Evolutionary conservation across 192 early-diverging fungal species (phyloP).

Genomic region (Coemansia aciculifera): DNA sequence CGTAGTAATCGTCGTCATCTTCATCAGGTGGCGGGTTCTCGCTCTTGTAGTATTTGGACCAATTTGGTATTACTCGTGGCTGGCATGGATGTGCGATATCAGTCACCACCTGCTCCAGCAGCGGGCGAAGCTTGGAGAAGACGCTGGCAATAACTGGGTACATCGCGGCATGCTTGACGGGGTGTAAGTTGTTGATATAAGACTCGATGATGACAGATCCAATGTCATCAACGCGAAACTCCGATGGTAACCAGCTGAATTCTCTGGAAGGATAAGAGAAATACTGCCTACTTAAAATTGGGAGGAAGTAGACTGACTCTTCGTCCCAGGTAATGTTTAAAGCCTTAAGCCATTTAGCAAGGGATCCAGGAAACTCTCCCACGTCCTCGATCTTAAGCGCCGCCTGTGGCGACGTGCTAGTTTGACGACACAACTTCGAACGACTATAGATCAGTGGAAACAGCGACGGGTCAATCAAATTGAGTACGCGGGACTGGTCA

Average conservation of each 20-base stretch:
- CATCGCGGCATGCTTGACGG: conserved; percentile 47
- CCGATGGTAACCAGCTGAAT: conserved; percentile 65
- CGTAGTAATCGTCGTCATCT: neutral
- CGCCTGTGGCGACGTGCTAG: conserved; percentile 19
- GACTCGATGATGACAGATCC: conserved; percentile 55
- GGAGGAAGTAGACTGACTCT: neutral
- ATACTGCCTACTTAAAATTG: neutral
- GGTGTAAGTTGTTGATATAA: conserved; percentile 79
- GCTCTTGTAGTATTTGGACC: neutral
- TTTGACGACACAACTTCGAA: conserved; percentile 17
- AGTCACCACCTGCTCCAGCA: conserved; percentile 63
- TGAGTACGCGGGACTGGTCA: conserved; percentile 49
- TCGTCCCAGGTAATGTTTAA: neutral
- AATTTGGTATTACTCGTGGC: neutral
- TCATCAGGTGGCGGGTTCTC: neutral
- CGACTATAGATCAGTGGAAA: conserved; percentile 42
- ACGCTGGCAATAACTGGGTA: conserved; percentile 57
- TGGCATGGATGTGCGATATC: conserved; percentile 19
- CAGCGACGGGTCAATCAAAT: conserved; percentile 58
- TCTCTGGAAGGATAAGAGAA: neutral
- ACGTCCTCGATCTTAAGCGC: conserved; percentile 18
- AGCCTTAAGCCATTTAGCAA: conserved; percentile 15
- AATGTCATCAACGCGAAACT: conserved; percentile 56
- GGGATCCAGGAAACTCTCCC: conserved; percentile 25
- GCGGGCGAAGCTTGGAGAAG: conserved; percentile 59